Percentiles rank a stretch among this genome's conserved stretches.
Conservation (phyloP, 805 yeast genomes). For the Hanseniaspora jakobsenii region DNA sequence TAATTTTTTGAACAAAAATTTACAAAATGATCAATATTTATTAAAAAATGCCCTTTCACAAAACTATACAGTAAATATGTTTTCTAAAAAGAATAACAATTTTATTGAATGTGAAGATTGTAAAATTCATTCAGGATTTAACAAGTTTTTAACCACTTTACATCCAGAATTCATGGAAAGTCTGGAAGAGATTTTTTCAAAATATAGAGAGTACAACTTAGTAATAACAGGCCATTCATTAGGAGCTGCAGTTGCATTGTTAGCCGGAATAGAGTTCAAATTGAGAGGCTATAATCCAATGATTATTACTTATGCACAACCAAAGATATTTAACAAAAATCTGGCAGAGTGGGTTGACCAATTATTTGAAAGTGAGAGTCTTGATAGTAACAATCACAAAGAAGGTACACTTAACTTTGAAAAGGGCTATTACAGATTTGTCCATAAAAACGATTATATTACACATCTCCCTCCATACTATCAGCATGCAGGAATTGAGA, state of each 20-base stretch:
- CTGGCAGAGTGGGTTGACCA: conserved; percentile 43
- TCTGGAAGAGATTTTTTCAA: conserved; percentile 28
- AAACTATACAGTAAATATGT: no score
- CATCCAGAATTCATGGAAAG: conserved; percentile 30
- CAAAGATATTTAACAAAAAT: conserved; percentile 47
- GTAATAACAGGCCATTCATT: conserved; percentile 62
- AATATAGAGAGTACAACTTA: conserved; percentile 38
- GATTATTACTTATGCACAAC: conserved; percentile 51
- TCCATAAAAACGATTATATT: conserved; percentile 46
- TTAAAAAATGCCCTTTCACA: no score
- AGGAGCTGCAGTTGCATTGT: conserved; percentile 58
- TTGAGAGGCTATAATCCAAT: conserved; percentile 42
- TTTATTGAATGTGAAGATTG: conserved; percentile 37
- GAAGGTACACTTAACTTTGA: conserved; percentile 23
- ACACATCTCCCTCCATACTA: conserved; percentile 48
- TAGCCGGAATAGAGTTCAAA: conserved; percentile 52
- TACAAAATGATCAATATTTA: no score
- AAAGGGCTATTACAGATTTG: conserved; percentile 42
- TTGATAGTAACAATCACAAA: conserved; percentile 22
- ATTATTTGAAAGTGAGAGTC: conserved; percentile 32
- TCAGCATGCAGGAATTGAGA: conserved; percentile 42
- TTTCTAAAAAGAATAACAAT: no score
- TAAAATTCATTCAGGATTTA: conserved; percentile 54
- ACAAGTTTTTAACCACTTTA: conserved; percentile 34
- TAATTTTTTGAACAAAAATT: no score